A percentile compares a stretch with the other conserved stretches of the same genome.
phyloP scores from a whole-genome alignment of 768 basidiomycete genomes.

The Psilocybe subaeruginosa region DNA sequence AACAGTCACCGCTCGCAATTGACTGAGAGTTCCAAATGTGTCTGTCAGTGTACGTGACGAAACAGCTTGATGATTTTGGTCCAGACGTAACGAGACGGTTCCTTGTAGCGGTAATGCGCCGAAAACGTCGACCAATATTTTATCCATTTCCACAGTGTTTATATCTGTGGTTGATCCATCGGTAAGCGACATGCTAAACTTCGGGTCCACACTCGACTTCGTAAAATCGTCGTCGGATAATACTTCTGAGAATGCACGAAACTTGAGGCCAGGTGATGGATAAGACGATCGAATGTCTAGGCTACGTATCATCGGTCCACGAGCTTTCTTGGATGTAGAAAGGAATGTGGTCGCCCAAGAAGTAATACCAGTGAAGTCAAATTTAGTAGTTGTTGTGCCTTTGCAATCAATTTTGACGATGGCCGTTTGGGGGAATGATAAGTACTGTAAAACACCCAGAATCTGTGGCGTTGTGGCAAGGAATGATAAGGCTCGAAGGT shows the following conservation, averaged over 20 bases:
- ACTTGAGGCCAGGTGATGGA: neutral
- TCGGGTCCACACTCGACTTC: neutral
- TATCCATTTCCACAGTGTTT: neutral
- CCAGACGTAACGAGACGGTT: neutral
- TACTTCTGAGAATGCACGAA: conserved; percentile 1
- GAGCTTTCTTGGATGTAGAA: neutral
- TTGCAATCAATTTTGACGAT: conserved; percentile 2
- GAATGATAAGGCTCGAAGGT: neutral
- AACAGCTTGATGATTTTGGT: neutral
- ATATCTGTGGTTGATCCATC: neutral
- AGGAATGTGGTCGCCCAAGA: neutral
- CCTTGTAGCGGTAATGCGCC: neutral
- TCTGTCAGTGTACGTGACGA: neutral
- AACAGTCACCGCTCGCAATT: neutral
- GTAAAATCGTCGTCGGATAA: neutral
- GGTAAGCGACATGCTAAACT: neutral
- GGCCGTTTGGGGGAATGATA: conserved; percentile 6
- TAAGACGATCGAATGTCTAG: neutral
- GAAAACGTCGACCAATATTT: neutral
- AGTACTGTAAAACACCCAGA: conserved; percentile 1
- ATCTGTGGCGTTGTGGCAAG: neutral
- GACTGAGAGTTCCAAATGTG: neutral
- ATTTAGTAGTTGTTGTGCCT: neutral
- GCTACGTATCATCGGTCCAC: conserved; percentile 1
- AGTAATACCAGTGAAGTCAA: conserved; percentile 3